Conservation (phyloP, 768 basidiomycete species). For the Mycena venus region DNA sequence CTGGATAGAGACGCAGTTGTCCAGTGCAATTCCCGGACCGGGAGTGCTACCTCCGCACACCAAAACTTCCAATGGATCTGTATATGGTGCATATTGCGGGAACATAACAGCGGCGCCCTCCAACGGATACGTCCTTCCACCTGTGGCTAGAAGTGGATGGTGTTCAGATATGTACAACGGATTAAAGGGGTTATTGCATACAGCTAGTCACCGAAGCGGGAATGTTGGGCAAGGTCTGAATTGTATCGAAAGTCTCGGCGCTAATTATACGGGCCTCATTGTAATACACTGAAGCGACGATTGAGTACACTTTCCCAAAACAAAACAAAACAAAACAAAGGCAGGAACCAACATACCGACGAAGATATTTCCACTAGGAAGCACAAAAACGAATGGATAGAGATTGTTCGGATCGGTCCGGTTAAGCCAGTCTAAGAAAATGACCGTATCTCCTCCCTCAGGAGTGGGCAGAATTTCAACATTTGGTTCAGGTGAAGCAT, state of each 20-base stretch:
- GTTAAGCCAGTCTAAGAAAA: conserved; percentile 74
- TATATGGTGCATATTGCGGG: conserved; percentile 81
- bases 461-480: conserved; percentile 81
- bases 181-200: conserved; percentile 36
- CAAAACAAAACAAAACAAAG: background rate
- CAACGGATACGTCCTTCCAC: conserved; percentile 83
- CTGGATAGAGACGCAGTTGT: conserved; percentile 79
- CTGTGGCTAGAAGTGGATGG: conserved; percentile 56
- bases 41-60: conserved; percentile 83
- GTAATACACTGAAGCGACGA: conserved; percentile 68
- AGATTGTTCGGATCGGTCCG: conserved; percentile 86
- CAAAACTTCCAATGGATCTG: conserved; percentile 75
- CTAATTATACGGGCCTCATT: conserved; percentile 86
- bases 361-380: conserved; percentile 79
- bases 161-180: background rate
- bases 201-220: conserved; percentile 81
- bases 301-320: too few species aligned
- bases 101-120: conserved; percentile 79
- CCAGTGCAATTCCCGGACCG: conserved; percentile 63
- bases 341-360: conserved; percentile 61
- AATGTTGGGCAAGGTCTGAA: conserved; percentile 74
- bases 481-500: conserved; percentile 74
- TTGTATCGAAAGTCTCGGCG: conserved; percentile 73
- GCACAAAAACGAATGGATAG: conserved; percentile 81
- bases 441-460: conserved; percentile 69